These are phyloP conservation scores for Boletus barrowsii DNA, from an alignment of 768 basidiomycete genomes.

Conservation along the genomic window DNA sequence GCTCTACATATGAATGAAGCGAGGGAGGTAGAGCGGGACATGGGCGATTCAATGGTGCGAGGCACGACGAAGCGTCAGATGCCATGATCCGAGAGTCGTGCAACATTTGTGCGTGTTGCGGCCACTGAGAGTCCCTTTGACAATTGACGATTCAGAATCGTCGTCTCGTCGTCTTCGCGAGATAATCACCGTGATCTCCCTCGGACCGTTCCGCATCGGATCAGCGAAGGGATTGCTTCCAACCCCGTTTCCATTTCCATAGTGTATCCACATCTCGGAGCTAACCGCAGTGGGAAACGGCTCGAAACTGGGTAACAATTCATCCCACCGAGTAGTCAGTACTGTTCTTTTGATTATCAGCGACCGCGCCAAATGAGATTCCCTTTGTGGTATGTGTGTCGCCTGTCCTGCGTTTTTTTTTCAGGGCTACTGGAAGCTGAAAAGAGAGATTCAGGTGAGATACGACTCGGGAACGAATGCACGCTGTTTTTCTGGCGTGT, in stretches of 20 bases:
- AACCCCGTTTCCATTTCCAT: conserved; percentile 10
- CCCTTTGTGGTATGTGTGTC: neutral
- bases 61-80: conserved; percentile 4
- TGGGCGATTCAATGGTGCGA: neutral
- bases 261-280: conserved; percentile 1
- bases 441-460: neutral
- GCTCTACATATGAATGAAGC: conserved; percentile 1
- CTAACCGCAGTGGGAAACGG: neutral
- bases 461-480: neutral
- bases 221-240: conserved; percentile 2
- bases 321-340: neutral
- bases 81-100: neutral
- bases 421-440: neutral
- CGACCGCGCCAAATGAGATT: neutral
- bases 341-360: conserved; percentile 5
- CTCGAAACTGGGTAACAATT: neutral
- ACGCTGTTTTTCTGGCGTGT: neutral
- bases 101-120: neutral
- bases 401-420: too few relatives aligned
- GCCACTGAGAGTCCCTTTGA: neutral
- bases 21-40: conserved; percentile 12
- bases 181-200: conserved; percentile 29
- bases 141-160: too few relatives aligned
- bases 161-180: neutral
- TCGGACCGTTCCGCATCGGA: conserved; percentile 15